A percentile compares a stretch with the other conserved stretches of the same genome.
phyloP scores from a whole-genome alignment of 2,329 filamentous ascomycete species.

The Myriosclerotinia scirpicola region DNA sequence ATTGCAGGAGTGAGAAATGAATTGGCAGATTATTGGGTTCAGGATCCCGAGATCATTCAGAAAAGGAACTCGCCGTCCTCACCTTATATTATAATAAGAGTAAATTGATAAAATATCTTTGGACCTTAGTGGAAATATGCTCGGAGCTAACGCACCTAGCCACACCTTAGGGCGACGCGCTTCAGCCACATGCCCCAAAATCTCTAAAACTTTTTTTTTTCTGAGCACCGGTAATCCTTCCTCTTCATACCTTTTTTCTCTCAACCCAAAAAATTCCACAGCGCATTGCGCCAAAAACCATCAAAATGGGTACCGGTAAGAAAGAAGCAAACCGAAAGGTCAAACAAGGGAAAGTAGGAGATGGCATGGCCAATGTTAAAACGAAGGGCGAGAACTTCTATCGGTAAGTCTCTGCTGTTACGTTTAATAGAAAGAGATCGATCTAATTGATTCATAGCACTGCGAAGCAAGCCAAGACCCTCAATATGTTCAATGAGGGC shows the following conservation, averaged over 20 bases:
- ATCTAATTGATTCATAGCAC: slow-evolving; percentile 42
- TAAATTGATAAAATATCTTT: slow-evolving; percentile 28
- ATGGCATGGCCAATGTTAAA: slow-evolving; percentile 90
- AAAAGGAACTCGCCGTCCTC: slow-evolving; percentile 3
- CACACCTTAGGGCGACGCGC: slow-evolving; percentile 25
- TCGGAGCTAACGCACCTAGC: slow-evolving; percentile 25
- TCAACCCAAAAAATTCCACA: slow-evolving; percentile 23
- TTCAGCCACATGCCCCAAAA: slow-evolving; percentile 32
- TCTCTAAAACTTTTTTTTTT: slow-evolving; percentile 31
- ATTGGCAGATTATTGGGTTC: background rate
- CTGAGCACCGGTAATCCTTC: slow-evolving; percentile 26
- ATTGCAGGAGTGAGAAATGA: background rate
- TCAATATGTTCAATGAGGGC: slow-evolving; percentile 90
- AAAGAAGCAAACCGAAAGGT: slow-evolving; percentile 82
- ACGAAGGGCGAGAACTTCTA: slow-evolving; percentile 99
- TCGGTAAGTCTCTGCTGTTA: slow-evolving; percentile 52
- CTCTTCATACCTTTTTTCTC: slow-evolving; percentile 26
- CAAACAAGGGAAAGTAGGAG: slow-evolving; percentile 79
- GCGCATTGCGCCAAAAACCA: slow-evolving; percentile 29
- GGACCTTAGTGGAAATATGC: slow-evolving; percentile 24
- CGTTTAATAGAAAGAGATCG: background rate
- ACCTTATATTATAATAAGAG: background rate
- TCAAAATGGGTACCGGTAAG: slow-evolving; percentile 81
- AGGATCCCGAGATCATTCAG: background rate
- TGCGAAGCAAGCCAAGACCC: slow-evolving; percentile 83